These are phyloP conservation scores for Exophiala alcalophila DNA, from an alignment of 2,329 filamentous ascomycete species.

Conservation along the genomic window DNA sequence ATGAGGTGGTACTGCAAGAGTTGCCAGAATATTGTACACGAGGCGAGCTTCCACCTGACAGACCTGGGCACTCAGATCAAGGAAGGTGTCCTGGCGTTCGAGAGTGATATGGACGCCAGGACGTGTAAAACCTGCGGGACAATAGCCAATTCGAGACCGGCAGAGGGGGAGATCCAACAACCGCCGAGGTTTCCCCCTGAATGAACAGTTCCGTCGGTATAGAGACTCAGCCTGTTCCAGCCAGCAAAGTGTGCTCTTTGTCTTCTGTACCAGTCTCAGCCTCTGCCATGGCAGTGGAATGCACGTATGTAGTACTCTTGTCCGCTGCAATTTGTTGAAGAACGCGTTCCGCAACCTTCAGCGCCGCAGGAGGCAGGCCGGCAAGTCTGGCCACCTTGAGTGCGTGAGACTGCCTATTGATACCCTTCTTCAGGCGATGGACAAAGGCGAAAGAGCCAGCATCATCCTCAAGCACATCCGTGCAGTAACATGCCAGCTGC, in stretches of 20 bases:
- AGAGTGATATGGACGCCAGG: constrained; percentile 64
- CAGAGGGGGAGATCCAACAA: constrained; percentile 43
- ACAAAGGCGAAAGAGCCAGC: constrained; percentile 76
- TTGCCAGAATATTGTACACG: constrained; percentile 73
- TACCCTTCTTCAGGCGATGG: constrained; percentile 74
- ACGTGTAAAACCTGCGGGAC: constrained; percentile 74
- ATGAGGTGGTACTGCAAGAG: constrained; percentile 85
- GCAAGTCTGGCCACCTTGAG: constrained; percentile 90
- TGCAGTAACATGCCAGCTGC: constrained; percentile 74
- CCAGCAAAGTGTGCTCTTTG: constrained; percentile 6
- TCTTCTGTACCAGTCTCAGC: background rate
- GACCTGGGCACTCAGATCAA: constrained; percentile 95
- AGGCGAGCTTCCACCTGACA: constrained; percentile 81
- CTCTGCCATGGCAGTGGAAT: background rate
- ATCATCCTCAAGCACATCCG: constrained; percentile 74
- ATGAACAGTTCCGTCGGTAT: constrained; percentile 10
- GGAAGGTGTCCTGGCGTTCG: constrained; percentile 79
- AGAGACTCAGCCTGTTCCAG: constrained; percentile 4
- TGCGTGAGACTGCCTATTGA: constrained; percentile 86
- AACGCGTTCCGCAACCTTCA: constrained; percentile 58
- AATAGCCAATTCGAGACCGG: constrained; percentile 58
- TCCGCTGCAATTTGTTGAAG: constrained; percentile 17
- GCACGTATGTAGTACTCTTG: constrained; percentile 5
- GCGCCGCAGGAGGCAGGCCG: constrained; percentile 70
- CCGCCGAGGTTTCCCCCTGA: constrained; percentile 38